Evolutionary conservation across 352 stramenopile species (phyloP), one percentile per base, ranked within the genome.

Genomic region (Thalassiosira livingstoniorum): DNA sequence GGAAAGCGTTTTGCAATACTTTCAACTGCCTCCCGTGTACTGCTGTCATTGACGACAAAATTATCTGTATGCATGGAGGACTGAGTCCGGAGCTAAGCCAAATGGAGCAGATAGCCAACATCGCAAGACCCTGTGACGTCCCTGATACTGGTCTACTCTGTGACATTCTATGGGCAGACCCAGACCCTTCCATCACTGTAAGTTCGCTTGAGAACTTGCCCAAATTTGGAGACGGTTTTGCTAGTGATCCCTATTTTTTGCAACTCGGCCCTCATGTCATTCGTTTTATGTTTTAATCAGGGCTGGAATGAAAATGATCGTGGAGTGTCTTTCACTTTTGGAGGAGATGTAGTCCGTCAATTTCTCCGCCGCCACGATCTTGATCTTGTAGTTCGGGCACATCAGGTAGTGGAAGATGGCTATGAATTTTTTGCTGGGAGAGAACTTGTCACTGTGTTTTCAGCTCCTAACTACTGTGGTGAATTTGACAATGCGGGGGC

Each of bases 261-360:
- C n/a, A 51, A 51, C 10, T 51, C n/a, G n/a, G n/a, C n/a, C n/a
- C n/a, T n/a, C n/a, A n/a, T n/a, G n/a, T n/a, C n/a, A n/a, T n/a
- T n/a, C 32, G 10, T 53, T 75, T 7, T 69, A 18, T 70, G 31
- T 75, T 13, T 18, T 68, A 5, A 39, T 73, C 39, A 88, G 68
- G 97, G 97, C 27, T 99, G 97, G 97, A 97, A 94, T 29, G 95
- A 98, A 82, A 99, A 97, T 90, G 97, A 98, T 80, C 96, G 98
- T 39, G 98, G 98, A 32, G 97, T 99, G 21, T 99, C 96, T 0
- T 99, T 98, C 87, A 98, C 98, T 31, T 99, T 99, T 91, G 98
- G 98, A 18, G 92, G 96, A 31, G 97, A 99, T 91, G 96, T 99
- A 43, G 97, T 99, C 2, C 90, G 96, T 67, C 92, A 98, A 62